Evolutionary conservation across 1,284 basidiomycete genomes (phyloP).

Genomic region (Taiwanofungus camphoratus): DNA sequence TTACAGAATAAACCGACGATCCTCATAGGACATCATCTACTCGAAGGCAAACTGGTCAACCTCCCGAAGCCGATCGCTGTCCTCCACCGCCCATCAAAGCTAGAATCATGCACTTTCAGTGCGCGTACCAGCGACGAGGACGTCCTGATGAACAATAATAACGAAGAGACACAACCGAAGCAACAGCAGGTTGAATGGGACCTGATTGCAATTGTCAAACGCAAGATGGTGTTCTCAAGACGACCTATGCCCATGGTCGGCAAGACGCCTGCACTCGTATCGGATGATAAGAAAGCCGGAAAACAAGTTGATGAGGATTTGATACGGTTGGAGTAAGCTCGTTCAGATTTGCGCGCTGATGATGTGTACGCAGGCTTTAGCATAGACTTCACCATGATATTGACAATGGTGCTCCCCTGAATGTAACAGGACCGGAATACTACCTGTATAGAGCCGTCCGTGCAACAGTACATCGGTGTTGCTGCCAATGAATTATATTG

Average conservation of each 20-base stretch:
- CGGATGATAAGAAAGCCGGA: too few species aligned
- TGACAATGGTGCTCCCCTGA: too few species aligned
- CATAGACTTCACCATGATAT: too few species aligned
- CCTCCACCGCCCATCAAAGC: slow-evolving; percentile 34
- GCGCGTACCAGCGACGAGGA: slow-evolving; percentile 6
- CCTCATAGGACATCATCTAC: slow-evolving; percentile 79
- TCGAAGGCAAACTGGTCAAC: slow-evolving; percentile 80
- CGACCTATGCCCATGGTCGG: slow-evolving; percentile 64
- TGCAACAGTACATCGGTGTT: too few species aligned
- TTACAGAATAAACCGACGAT: slow-evolving; percentile 72
- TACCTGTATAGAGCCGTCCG: too few species aligned
- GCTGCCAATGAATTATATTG: not conserved
- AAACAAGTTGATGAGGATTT: too few species aligned
- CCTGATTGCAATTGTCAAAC: slow-evolving; percentile 57
- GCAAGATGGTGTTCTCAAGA: slow-evolving; percentile 75
- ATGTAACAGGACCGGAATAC: too few species aligned
- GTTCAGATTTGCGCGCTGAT: too few species aligned
- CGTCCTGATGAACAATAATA: slow-evolving; percentile 26
- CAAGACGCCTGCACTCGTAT: not conserved
- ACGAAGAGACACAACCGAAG: slow-evolving; percentile 21
- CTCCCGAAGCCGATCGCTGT: slow-evolving; percentile 78
- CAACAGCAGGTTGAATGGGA: slow-evolving; percentile 32
- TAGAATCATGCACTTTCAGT: slow-evolving; percentile 5
- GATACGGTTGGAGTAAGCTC: too few species aligned
- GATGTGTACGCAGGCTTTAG: too few species aligned